Evolutionary conservation across 1,284 basidiomycete species (phyloP), one percentile per base, ranked within the genome.

Genomic region (Trametes sp.): DNA sequence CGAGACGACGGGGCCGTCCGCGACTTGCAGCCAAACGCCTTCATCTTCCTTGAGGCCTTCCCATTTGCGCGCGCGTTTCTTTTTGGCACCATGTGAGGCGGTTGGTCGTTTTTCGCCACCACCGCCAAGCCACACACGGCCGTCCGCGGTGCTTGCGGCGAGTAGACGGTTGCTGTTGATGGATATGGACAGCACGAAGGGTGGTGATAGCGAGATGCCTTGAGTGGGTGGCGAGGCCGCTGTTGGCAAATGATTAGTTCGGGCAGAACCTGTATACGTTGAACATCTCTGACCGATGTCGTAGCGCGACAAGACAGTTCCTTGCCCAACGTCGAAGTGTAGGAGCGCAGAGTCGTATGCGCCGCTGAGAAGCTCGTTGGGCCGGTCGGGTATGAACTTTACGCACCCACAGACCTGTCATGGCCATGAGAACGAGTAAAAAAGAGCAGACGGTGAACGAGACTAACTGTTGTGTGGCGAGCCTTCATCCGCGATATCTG

Each of bases 71-170:
- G 78, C 79, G 65, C 83, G 82, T 70, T 86, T 89, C 70, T 83
- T 84, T 65, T 80, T 80, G 36, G 67, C 67, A 28, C 57, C 66
- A n/a, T 70, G 62, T 19, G 72, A 63, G 19, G 71, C 56, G 8
- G 23, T 21, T 1, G 73, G 54, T 16, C 71, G 68, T 69, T 86
- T 90, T 71, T 89, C 85, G 4, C 90, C 90, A 6, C 89, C 86
- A 14, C 82, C 80, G 13, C 90, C 89, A 26, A 93, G 69, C 80
- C 87, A 87, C 9, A 93, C 69, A 48, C 85, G 84, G 4, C 92
- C 92, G 71, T 93, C 89, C 23, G 90, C 92, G 3, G 87, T 90
- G 4, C 88, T 86, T 9, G 84, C 88, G n/a, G 87, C 89, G 19
- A 92, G 70, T 23, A 87, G 70, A 0, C 88, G 90, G 4, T 77